These are phyloP conservation scores for Tephrocybe rancida DNA, from an alignment of 768 basidiomycete species.

Conservation along the genomic window DNA sequence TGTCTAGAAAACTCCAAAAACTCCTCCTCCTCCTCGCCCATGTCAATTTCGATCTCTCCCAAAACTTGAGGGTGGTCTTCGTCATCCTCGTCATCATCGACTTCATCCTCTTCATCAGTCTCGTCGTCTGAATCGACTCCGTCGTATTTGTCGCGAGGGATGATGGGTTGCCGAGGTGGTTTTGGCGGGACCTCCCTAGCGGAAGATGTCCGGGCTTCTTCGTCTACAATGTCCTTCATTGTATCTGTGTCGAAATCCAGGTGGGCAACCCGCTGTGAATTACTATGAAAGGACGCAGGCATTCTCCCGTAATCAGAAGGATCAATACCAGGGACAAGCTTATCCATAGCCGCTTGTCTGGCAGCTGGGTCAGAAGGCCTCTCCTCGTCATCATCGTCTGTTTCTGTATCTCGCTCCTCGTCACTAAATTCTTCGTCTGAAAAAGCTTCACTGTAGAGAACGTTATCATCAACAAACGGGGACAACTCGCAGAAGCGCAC, in stretches of 20 bases:
- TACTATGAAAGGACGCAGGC: slow-evolving; percentile 68
- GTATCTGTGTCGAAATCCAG: slow-evolving; percentile 45
- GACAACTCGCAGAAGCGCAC: slow-evolving; percentile 40
- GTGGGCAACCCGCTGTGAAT: slow-evolving; percentile 68
- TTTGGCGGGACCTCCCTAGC: slow-evolving; percentile 29
- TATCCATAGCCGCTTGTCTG: slow-evolving; percentile 71
- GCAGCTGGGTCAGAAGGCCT: slow-evolving; percentile 34
- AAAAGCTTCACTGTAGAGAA: slow-evolving; percentile 53
- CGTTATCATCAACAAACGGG: slow-evolving; percentile 5
- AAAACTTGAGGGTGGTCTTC: slow-evolving; percentile 85
- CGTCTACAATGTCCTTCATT: slow-evolving; percentile 22
- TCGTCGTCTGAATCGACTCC: slow-evolving; percentile 94
- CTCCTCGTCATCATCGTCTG: slow-evolving; percentile 40
- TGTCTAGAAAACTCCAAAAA: slow-evolving; percentile 95
- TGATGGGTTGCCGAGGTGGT: slow-evolving; percentile 73
- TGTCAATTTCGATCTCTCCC: slow-evolving; percentile 85
- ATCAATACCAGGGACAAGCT: slow-evolving; percentile 78
- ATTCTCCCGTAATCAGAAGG: slow-evolving; percentile 89
- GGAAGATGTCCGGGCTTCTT: slow-evolving; percentile 11
- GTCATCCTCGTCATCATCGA: slow-evolving; percentile 56
- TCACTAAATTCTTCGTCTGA: slow-evolving; percentile 69
- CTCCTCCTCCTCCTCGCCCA: slow-evolving; percentile 92
- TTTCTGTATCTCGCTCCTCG: slow-evolving; percentile 53
- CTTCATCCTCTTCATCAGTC: slow-evolving; percentile 65
- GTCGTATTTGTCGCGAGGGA: slow-evolving; percentile 85